Percentiles rank a stretch among this genome's conserved stretches.
Conservation (phyloP, 768 basidiomycete genomes). For the Tylopilus rubrobrunneus region DNA sequence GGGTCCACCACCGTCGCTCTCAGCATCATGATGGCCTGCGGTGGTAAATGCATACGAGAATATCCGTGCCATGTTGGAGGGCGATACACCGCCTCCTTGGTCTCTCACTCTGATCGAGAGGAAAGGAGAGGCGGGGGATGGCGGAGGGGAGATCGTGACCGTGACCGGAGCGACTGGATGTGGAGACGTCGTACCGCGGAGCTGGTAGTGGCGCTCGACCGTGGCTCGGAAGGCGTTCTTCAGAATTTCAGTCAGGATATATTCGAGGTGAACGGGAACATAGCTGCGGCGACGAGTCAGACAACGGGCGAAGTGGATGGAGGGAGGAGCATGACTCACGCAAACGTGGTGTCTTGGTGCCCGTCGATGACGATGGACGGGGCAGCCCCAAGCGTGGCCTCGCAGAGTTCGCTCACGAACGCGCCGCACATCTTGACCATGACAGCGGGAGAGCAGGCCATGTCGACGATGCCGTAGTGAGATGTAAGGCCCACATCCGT, state of each 20-base stretch:
- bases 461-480: conserved; percentile 72
- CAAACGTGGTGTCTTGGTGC: conserved; percentile 63
- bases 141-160: conserved; percentile 66
- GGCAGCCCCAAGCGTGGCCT: conserved; percentile 73
- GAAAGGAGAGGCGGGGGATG: conserved; percentile 37
- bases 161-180: conserved; percentile 54
- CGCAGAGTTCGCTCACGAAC: conserved; percentile 82
- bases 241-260: conserved; percentile 85
- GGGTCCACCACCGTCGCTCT: conserved; percentile 56
- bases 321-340: conserved; percentile 49
- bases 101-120: conserved; percentile 81
- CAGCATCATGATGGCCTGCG: conserved; percentile 45
- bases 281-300: conserved; percentile 47
- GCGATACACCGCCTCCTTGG: conserved; percentile 81
- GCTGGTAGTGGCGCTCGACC: conserved; percentile 64
- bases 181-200: conserved; percentile 33
- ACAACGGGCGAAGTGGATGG: conserved; percentile 1
- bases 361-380: conserved; percentile 73
- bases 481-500: conserved; percentile 28
- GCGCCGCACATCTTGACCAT: conserved; percentile 79
- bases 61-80: conserved; percentile 68
- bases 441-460: conserved; percentile 61
- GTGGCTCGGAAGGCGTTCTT: conserved; percentile 92
- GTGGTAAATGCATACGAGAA: conserved; percentile 94
- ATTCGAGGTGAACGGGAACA: conserved; percentile 87